These are phyloP conservation scores for Ustilago loliicola DNA, from an alignment of 1,284 basidiomycete genomes.

Conservation along the genomic window DNA sequence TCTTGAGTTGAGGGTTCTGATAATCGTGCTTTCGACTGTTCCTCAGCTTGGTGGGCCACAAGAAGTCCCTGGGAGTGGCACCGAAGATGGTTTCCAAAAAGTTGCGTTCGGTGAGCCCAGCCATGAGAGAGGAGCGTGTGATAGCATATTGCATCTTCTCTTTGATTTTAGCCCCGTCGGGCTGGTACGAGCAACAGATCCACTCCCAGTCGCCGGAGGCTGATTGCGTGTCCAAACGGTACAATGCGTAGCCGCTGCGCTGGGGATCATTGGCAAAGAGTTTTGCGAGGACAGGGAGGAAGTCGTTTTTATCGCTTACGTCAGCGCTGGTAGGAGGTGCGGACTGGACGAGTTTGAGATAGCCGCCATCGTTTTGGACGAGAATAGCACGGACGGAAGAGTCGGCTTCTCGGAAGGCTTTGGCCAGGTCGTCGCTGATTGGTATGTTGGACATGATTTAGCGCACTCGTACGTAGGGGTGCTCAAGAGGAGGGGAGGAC, in stretches of 20 bases:
- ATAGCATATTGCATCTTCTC: slow-evolving; percentile 66
- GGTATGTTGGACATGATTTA: slow-evolving; percentile 51
- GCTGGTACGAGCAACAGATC: slow-evolving; percentile 62
- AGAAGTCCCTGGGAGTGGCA: slow-evolving; percentile 53
- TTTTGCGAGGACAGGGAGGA: slow-evolving; percentile 43
- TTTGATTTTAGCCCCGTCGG: slow-evolving; percentile 61
- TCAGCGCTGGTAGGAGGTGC: slow-evolving; percentile 30
- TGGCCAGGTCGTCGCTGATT: slow-evolving; percentile 43
- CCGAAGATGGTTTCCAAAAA: slow-evolving; percentile 66
- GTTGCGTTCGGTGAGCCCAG: slow-evolving; percentile 55
- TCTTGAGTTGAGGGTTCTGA: slow-evolving; percentile 64
- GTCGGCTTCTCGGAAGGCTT: slow-evolving; percentile 39
- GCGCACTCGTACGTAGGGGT: neutral
- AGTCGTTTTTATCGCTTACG: slow-evolving; percentile 56
- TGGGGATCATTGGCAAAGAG: slow-evolving; percentile 58
- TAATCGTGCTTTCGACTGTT: slow-evolving; percentile 66
- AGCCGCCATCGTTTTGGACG: slow-evolving; percentile 57
- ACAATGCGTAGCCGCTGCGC: slow-evolving; percentile 61
- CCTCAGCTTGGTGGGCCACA: slow-evolving; percentile 59
- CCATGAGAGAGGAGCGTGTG: slow-evolving; percentile 58
- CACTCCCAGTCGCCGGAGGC: slow-evolving; percentile 65
- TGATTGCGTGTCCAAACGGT: slow-evolving; percentile 58
- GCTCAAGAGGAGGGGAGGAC: neutral
- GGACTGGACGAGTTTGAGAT: slow-evolving; percentile 42
- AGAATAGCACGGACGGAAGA: slow-evolving; percentile 53